Percentiles rank a stretch among this genome's conserved stretches.
These are phyloP conservation scores for Podosphaera fusca DNA, from an alignment of 2,329 filamentous ascomycete genomes.

Conservation along the genomic window DNA sequence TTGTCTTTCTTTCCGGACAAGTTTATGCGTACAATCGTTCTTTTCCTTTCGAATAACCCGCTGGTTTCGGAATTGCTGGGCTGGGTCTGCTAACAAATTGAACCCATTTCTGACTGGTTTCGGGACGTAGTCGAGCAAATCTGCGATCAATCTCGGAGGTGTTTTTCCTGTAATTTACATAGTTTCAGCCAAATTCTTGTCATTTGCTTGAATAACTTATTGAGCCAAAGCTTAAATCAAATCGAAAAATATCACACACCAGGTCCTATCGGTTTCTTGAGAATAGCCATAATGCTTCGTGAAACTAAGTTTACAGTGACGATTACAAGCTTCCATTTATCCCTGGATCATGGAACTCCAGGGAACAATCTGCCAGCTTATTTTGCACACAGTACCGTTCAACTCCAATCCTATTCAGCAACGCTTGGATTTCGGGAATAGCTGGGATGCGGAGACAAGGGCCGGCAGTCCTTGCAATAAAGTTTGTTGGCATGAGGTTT, in stretches of 20 bases:
- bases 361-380: too few relatives aligned
- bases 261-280: background rate
- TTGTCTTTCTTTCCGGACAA: slow-evolving; percentile 32
- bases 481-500: too few relatives aligned
- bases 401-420: too few relatives aligned
- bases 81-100: slow-evolving; percentile 30
- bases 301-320: too few relatives aligned
- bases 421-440: too few relatives aligned
- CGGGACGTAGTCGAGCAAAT: slow-evolving; percentile 22
- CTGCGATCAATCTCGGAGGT: slow-evolving; percentile 23
- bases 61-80: slow-evolving; percentile 24
- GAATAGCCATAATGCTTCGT: background rate
- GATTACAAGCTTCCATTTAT: too few relatives aligned
- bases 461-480: too few relatives aligned
- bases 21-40: slow-evolving; percentile 32
- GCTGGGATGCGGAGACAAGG: too few relatives aligned
- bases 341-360: too few relatives aligned
- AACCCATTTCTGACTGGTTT: slow-evolving; percentile 18
- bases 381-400: too few relatives aligned
- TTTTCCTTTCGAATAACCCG: slow-evolving; percentile 14
- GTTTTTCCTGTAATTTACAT: slow-evolving; percentile 22
- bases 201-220: background rate
- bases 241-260: background rate
- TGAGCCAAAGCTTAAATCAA: background rate
- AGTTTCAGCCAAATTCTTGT: background rate